Percentiles rank a stretch among this genome's conserved stretches.
phyloP scores from a whole-genome alignment of 257 asterid species.

The Solanum tacnaense region DNA sequence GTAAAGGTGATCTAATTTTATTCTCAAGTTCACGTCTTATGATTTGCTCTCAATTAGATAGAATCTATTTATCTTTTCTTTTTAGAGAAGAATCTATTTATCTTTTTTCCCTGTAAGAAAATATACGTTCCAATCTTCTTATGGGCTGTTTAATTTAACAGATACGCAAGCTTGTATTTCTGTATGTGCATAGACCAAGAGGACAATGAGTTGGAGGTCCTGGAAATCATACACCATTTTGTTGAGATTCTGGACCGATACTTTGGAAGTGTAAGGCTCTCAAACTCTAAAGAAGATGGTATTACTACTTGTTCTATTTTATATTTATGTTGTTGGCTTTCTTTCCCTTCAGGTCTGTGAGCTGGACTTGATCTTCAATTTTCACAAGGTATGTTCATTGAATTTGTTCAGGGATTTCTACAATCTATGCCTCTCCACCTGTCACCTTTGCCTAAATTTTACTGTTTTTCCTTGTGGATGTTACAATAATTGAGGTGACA shows the following conservation, averaged over 20 bases:
- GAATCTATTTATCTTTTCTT: background rate
- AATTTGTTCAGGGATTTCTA: background rate
- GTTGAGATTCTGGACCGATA: constrained; percentile 97
- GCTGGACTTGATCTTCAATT: constrained; percentile 89
- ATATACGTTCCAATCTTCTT: background rate
- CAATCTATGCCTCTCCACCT: background rate
- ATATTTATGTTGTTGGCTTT: constrained; percentile 6
- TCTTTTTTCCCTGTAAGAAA: background rate
- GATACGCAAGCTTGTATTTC: constrained; percentile 96
- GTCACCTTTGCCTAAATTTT: background rate
- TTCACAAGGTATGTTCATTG: constrained; percentile 67
- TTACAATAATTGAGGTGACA: background rate
- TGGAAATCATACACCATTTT: constrained; percentile 84
- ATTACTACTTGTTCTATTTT: background rate
- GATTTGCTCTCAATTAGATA: background rate
- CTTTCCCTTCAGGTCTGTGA: constrained; percentile 62
- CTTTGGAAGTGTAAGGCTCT: constrained; percentile 88
- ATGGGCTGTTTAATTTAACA: constrained; percentile 10
- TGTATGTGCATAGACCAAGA: constrained; percentile 96
- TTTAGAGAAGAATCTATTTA: background rate
- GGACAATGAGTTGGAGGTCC: constrained; percentile 88
- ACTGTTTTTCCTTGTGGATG: background rate
- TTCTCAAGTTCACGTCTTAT: background rate
- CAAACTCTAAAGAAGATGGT: background rate
- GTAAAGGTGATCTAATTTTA: constrained; percentile 13